phyloP scores from a whole-genome alignment of 306 rosid species.

The barrel medic (Medicago truncatula) region DNA sequence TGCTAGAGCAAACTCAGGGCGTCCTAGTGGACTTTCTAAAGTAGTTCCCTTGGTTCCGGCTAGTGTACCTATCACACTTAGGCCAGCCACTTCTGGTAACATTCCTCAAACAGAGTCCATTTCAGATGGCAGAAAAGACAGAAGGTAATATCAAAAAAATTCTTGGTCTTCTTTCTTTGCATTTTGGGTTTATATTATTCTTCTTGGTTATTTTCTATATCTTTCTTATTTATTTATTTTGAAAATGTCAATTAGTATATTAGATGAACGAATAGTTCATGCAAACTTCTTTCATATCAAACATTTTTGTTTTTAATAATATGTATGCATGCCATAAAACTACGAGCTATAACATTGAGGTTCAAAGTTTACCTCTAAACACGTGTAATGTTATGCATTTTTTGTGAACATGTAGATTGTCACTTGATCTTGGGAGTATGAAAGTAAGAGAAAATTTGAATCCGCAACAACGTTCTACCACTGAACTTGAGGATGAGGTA shows the following conservation, averaged over 20 bases:
- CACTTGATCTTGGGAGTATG: constrained; percentile 82
- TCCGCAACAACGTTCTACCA: constrained; percentile 53
- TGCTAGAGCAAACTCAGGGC: constrained; percentile 58
- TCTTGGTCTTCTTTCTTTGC: not conserved
- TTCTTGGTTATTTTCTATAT: constrained; percentile 24
- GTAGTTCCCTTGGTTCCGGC: constrained; percentile 74
- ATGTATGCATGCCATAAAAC: constrained; percentile 25
- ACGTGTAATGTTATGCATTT: constrained; percentile 38
- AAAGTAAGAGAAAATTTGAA: constrained; percentile 62
- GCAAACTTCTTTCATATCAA: not conserved
- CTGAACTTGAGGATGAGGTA: constrained; percentile 94
- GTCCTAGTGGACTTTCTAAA: constrained; percentile 59
- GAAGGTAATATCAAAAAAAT: constrained; percentile 51
- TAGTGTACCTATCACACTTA: constrained; percentile 70
- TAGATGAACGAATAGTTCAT: not conserved
- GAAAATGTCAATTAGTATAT: not conserved
- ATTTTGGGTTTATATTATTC: not conserved
- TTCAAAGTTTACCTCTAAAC: constrained; percentile 9
- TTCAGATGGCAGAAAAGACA: constrained; percentile 59
- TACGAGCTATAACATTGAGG: constrained; percentile 14
- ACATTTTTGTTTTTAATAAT: not conserved
- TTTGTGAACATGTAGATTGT: constrained; percentile 63
- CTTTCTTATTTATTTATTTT: constrained; percentile 7
- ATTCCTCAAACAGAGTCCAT: constrained; percentile 49
- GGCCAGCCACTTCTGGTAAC: constrained; percentile 53